Evolutionary conservation across 2,329 filamentous ascomycete genomes (phyloP).

Genomic region (Pseudopyrenochaeta lycopersici): DNA sequence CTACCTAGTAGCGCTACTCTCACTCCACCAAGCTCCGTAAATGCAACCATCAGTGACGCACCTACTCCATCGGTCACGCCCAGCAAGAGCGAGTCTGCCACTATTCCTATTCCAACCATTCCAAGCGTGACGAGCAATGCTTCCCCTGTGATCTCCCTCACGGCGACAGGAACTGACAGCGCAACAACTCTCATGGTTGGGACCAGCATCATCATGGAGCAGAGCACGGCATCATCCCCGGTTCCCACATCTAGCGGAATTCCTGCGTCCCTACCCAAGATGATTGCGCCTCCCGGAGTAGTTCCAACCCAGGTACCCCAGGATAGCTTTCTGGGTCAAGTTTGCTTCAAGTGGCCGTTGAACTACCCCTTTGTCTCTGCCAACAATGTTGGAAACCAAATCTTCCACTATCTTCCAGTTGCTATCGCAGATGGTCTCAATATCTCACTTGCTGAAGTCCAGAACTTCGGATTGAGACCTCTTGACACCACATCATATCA

Average conservation of each 20-base stretch:
- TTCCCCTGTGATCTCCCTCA: conserved; percentile 52
- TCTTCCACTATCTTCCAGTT: conserved; percentile 79
- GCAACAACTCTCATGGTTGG: conserved; percentile 62
- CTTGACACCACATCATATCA: conserved; percentile 74
- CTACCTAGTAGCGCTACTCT: conserved; percentile 14
- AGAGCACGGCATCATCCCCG: conserved; percentile 55
- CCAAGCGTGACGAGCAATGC: conserved; percentile 29
- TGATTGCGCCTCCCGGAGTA: conserved; percentile 75
- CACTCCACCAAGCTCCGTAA: conserved; percentile 13
- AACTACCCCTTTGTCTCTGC: conserved; percentile 85
- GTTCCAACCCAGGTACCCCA: conserved; percentile 63
- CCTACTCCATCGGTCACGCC: conserved; percentile 9
- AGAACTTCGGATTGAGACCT: conserved; percentile 77
- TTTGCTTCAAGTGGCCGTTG: conserved; percentile 82
- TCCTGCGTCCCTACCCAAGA: conserved; percentile 73
- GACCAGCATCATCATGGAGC: conserved; percentile 69
- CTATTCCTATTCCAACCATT: conserved; percentile 23
- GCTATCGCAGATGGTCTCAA: conserved; percentile 74
- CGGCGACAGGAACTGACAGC: conserved; percentile 57
- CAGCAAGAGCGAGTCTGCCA: conserved; percentile 16
- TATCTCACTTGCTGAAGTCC: conserved; percentile 60
- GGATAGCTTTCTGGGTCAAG: conserved; percentile 77
- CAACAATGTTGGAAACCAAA: conserved; percentile 78
- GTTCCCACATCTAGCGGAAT: conserved; percentile 61
- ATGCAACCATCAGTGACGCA: conserved; percentile 17